These are phyloP conservation scores for Apostasia ramifera DNA, from an alignment of 106 monocot genomes.

Conservation along the genomic window DNA sequence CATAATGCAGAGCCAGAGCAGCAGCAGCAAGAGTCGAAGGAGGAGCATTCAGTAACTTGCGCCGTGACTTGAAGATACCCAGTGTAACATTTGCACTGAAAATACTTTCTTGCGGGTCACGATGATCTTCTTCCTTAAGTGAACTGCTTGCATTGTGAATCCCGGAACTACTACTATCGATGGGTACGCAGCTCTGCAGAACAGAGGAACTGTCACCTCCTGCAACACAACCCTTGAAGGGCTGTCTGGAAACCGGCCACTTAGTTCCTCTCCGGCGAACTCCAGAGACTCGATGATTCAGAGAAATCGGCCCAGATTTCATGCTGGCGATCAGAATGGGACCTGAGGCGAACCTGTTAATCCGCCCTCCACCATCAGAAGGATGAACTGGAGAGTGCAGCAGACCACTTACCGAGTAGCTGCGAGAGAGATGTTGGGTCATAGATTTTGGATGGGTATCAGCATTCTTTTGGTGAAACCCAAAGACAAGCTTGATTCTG, in stretches of 20 bases:
- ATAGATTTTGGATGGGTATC: no score
- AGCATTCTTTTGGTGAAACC: conserved; percentile 4
- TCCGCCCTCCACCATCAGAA: background rate
- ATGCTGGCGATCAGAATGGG: conserved; percentile 21
- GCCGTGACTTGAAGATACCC: no score
- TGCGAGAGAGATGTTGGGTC: no score
- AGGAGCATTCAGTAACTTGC: background rate
- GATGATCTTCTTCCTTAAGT: no score
- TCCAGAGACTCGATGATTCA: no score
- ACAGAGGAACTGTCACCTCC: conserved; percentile 20
- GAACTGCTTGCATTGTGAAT: no score
- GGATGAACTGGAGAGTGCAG: conserved; percentile 13
- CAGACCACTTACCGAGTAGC: no score
- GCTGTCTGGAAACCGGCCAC: conserved; percentile 18
- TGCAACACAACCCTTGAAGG: conserved; percentile 35
- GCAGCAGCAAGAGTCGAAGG: conserved; percentile 44
- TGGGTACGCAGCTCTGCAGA: background rate
- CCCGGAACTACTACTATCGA: background rate
- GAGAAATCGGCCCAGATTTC: conserved; percentile 22
- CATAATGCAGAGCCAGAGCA: conserved; percentile 48
- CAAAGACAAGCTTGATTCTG: conserved; percentile 55
- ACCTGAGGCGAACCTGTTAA: no score
- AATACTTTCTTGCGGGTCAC: no score
- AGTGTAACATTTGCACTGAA: no score
- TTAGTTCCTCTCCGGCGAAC: conserved; percentile 11